phyloP scores from a whole-genome alignment of 202 grass and related monocot species.

The Elaeis oleifera region DNA sequence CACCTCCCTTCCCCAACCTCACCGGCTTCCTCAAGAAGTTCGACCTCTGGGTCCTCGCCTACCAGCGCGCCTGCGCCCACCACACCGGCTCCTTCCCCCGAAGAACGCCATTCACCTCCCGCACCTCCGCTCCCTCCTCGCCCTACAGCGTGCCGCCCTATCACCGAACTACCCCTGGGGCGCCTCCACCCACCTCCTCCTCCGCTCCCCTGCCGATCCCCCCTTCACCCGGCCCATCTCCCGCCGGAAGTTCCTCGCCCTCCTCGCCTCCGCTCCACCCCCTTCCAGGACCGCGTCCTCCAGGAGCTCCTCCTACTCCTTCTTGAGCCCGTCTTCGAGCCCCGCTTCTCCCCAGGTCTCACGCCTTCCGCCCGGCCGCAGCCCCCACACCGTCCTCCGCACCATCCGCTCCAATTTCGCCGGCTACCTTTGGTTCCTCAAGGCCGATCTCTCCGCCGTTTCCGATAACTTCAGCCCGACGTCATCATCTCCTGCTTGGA shows the following conservation, averaged over 20 bases:
- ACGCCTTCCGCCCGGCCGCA: slow-evolving; percentile 67
- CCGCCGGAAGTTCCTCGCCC: slow-evolving; percentile 59
- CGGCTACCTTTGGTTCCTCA: slow-evolving; percentile 86
- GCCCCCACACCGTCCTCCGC: slow-evolving; percentile 72
- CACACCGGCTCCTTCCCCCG: slow-evolving; percentile 54
- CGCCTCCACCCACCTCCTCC: slow-evolving; percentile 56
- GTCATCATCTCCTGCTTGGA: slow-evolving; percentile 49
- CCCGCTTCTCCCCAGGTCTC: slow-evolving; percentile 78
- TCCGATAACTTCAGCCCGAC: slow-evolving; percentile 36
- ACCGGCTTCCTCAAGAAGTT: slow-evolving; percentile 76
- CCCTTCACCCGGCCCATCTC: slow-evolving; percentile 62
- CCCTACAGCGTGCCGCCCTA: slow-evolving; percentile 57
- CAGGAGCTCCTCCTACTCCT: slow-evolving; percentile 81
- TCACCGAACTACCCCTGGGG: slow-evolving; percentile 44
- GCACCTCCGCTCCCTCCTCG: slow-evolving; percentile 70
- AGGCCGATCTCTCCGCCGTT: slow-evolving; percentile 53
- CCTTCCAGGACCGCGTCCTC: slow-evolving; percentile 77
- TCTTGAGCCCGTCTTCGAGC: slow-evolving; percentile 76
- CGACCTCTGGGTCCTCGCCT: slow-evolving; percentile 84
- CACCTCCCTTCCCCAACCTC: slow-evolving; percentile 55
- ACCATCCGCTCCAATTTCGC: slow-evolving; percentile 71
- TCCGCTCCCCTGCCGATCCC: slow-evolving; percentile 56
- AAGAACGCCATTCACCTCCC: slow-evolving; percentile 48
- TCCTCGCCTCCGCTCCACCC: slow-evolving; percentile 44
- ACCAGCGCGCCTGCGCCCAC: slow-evolving; percentile 81